phyloP scores from a whole-genome alignment of 495 filamentous ascomycete species.

The Rhizodiscina lignyota region DNA sequence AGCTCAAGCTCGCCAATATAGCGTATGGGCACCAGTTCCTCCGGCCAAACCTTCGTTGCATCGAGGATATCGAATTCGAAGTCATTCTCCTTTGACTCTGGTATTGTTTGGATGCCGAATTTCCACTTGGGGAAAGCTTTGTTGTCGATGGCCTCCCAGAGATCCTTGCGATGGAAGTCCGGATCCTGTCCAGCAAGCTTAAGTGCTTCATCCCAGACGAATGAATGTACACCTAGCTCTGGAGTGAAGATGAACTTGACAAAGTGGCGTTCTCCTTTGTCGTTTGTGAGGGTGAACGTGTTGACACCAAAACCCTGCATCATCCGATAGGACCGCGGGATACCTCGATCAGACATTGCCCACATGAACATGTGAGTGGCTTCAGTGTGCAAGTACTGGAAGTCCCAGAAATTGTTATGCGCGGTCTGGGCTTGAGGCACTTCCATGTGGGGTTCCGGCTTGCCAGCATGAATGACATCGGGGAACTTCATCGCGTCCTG shows the following conservation, averaged over 20 bases:
- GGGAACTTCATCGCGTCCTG: slow-evolving; percentile 56
- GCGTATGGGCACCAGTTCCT: slow-evolving; percentile 61
- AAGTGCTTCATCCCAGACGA: slow-evolving; percentile 79
- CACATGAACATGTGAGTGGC: slow-evolving; percentile 76
- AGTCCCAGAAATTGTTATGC: slow-evolving; percentile 50
- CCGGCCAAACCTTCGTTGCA: slow-evolving; percentile 85
- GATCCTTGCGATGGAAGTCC: slow-evolving; percentile 76
- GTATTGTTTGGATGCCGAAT: slow-evolving; percentile 64
- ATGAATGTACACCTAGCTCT: slow-evolving; percentile 62
- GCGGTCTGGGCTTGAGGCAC: slow-evolving; percentile 42
- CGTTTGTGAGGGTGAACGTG: slow-evolving; percentile 59
- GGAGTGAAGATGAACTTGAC: slow-evolving; percentile 77
- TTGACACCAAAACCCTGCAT: slow-evolving; percentile 90
- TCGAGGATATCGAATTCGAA: slow-evolving; percentile 88
- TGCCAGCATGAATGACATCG: slow-evolving; percentile 60
- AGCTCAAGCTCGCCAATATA: slow-evolving; percentile 72
- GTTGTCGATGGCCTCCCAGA: slow-evolving; percentile 63
- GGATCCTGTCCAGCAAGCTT: slow-evolving; percentile 72
- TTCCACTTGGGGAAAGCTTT: slow-evolving; percentile 65
- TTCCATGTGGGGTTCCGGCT: slow-evolving; percentile 73
- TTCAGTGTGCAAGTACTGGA: slow-evolving; percentile 46
- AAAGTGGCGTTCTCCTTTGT: slow-evolving; percentile 51
- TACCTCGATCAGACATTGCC: slow-evolving; percentile 64
- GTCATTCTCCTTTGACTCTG: slow-evolving; percentile 53
- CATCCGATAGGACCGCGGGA: slow-evolving; percentile 70